Percentiles rank a stretch among this genome's conserved stretches.
phyloP scores from a whole-genome alignment of 1,284 basidiomycete genomes.

The Pyrrhoderma noxium region DNA sequence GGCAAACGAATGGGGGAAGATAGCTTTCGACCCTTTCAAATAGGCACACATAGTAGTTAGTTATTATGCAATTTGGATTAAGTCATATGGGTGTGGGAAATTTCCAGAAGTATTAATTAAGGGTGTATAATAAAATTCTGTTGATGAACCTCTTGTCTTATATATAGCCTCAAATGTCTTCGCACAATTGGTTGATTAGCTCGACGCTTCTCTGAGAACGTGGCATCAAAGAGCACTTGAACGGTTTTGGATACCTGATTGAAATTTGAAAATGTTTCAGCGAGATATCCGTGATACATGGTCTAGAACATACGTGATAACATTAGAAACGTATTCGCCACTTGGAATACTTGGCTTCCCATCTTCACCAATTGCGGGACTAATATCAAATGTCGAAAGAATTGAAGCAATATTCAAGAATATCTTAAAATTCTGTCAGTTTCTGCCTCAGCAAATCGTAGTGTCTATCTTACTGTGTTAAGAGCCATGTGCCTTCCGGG shows the following conservation, averaged over 20 bases:
- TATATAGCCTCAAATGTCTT: background rate
- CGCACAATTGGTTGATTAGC: background rate
- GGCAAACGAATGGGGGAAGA: slow-evolving; percentile 62
- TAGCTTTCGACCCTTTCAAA: slow-evolving; percentile 57
- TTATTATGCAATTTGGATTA: too few species aligned
- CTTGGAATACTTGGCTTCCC: slow-evolving; percentile 9
- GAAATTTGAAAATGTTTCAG: background rate
- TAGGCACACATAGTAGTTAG: too few species aligned
- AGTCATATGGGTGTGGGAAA: background rate
- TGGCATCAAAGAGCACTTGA: slow-evolving; percentile 6
- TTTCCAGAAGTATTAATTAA: background rate
- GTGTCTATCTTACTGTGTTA: background rate
- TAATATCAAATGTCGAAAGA: slow-evolving; percentile 18
- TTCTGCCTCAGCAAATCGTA: slow-evolving; percentile 14
- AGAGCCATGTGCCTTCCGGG: slow-evolving; percentile 13
- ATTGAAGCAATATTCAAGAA: slow-evolving; percentile 16
- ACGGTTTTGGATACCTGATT: slow-evolving; percentile 1
- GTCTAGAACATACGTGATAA: slow-evolving; percentile 4
- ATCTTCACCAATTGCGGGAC: background rate
- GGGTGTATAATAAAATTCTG: too few species aligned
- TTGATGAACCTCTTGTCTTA: too few species aligned
- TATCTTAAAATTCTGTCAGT: slow-evolving; percentile 13
- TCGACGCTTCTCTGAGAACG: slow-evolving; percentile 9
- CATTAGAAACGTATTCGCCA: background rate
- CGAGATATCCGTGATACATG: background rate